phyloP scores from a whole-genome alignment of 2,329 filamentous ascomycete genomes.

The Aspergillus carbonarius region DNA sequence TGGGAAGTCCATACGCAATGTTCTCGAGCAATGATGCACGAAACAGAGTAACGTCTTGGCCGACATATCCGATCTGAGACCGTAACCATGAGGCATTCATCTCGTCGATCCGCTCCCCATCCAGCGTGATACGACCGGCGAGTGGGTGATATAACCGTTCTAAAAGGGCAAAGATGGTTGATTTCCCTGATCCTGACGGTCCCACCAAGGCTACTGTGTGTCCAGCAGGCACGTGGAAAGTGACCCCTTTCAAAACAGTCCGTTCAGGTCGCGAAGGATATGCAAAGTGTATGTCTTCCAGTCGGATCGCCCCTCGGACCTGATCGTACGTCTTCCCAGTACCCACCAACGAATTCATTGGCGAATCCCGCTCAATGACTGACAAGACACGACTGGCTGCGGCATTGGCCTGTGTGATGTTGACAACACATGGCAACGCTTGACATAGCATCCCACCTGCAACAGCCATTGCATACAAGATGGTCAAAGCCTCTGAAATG shows the following conservation, averaged over 20 bases:
- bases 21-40: slow-evolving; percentile 79
- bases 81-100: slow-evolving; percentile 30
- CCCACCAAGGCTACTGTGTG: slow-evolving; percentile 66
- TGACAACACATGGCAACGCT: slow-evolving; percentile 9
- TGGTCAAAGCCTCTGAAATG: slow-evolving; percentile 7
- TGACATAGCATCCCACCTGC: slow-evolving; percentile 11
- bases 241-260: slow-evolving; percentile 34
- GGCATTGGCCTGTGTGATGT: slow-evolving; percentile 18
- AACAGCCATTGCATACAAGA: slow-evolving; percentile 8
- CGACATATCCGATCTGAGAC: slow-evolving; percentile 15
- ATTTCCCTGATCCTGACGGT: slow-evolving; percentile 71
- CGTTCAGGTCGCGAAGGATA: slow-evolving; percentile 43
- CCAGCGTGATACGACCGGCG: slow-evolving; percentile 36
- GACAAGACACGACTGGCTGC: slow-evolving; percentile 24
- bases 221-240: slow-evolving; percentile 35
- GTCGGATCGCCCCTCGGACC: slow-evolving; percentile 32
- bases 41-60: slow-evolving; percentile 76
- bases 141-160: slow-evolving; percentile 68
- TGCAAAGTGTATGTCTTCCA: slow-evolving; percentile 37
- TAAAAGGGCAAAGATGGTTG: slow-evolving; percentile 68
- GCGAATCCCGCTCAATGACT: slow-evolving; percentile 38
- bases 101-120: slow-evolving; percentile 36
- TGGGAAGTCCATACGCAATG: slow-evolving; percentile 57
- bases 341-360: slow-evolving; percentile 34
- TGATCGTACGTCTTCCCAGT: slow-evolving; percentile 14